Base-by-base conservation (phyloP, 768 basidiomycete species). In the Imleria badia region DNA sequence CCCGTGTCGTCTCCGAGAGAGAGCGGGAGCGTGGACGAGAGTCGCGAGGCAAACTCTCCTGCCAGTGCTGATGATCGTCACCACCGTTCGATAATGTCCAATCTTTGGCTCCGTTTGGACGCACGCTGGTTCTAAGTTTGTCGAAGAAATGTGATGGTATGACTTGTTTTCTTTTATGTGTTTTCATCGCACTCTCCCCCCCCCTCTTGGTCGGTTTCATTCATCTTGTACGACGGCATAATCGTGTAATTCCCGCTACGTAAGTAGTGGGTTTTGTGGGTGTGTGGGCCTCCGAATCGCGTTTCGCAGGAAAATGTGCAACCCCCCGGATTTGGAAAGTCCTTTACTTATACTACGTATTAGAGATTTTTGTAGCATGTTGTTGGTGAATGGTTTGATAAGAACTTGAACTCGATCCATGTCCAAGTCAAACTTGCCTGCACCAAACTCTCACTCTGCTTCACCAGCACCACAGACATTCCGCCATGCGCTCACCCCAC, bases 111-210 rank as follows among this genome's bases (percentile, higher is more conserved):
- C 75, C 20, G 59, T 73, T 58, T 72, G 70, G 59, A 76, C 78
- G 12, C 73, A 78, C n/a, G n/a, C n/a, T 48, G 80, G 79, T 14
- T 76, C 78, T 15, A 81, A 77, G 63, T 81, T 81, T 53, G 66
- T 81, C 26, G 80, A 81, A 60, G 61, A 66, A 54, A 56, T 68
- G 48, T 68, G 45, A 58, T 36, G 1, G 35, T 3, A 15, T n/a
- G 19, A 15, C 10, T 10, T 23, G 41, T 45, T 36, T 47, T 15
- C 11, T 17, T 6, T 3, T 26, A 6, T 3, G 26, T 26, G 26
- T 26, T 26, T 26, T 26, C 26, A n/a, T n/a, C n/a, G 26, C 26
- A 26, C 26, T 26, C 6, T 6, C 26, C 26, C 26, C 26, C 26
- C 6, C 6, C 6, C 6, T 26, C 26, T 26, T 26, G 26, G 26